These are phyloP conservation scores for Microdochium trichocladiopsis DNA, from an alignment of 2,329 filamentous ascomycete species.

Conservation along the genomic window DNA sequence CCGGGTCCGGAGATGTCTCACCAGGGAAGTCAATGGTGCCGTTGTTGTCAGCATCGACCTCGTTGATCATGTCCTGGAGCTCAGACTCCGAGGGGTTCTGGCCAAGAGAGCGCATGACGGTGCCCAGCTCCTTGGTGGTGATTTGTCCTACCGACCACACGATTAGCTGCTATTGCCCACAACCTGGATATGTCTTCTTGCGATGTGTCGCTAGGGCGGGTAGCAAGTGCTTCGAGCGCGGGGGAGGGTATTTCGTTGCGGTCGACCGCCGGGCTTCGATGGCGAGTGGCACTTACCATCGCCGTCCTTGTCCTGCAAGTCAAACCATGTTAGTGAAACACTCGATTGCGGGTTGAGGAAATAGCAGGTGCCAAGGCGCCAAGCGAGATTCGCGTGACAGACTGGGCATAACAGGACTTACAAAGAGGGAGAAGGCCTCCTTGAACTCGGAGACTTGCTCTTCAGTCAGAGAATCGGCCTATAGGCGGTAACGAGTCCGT, in stretches of 20 bases:
- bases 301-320: conserved; percentile 73
- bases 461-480: conserved; percentile 98
- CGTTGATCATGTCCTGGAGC: conserved; percentile 91
- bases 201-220: no score
- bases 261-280: neutral
- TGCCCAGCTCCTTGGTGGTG: conserved; percentile 84
- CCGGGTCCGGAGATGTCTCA: conserved; percentile 31
- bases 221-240: no score
- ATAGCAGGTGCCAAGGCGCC: conserved; percentile 12
- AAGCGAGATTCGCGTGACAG: neutral
- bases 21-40: conserved; percentile 88
- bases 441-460: conserved; percentile 99
- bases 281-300: conserved; percentile 58
- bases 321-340: neutral
- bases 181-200: neutral
- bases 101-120: conserved; percentile 83
- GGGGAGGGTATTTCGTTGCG: no score
- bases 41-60: conserved; percentile 88
- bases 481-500: conserved; percentile 8
- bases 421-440: conserved; percentile 99
- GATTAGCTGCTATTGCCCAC: neutral
- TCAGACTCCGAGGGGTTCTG: conserved; percentile 88
- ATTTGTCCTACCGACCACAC: conserved; percentile 62
- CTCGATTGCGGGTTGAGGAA: conserved; percentile 3
- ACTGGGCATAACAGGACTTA: conserved; percentile 45